These are phyloP conservation scores for Colletotrichum sp. DNA, from an alignment of 2,329 filamentous ascomycete genomes.

Conservation along the genomic window DNA sequence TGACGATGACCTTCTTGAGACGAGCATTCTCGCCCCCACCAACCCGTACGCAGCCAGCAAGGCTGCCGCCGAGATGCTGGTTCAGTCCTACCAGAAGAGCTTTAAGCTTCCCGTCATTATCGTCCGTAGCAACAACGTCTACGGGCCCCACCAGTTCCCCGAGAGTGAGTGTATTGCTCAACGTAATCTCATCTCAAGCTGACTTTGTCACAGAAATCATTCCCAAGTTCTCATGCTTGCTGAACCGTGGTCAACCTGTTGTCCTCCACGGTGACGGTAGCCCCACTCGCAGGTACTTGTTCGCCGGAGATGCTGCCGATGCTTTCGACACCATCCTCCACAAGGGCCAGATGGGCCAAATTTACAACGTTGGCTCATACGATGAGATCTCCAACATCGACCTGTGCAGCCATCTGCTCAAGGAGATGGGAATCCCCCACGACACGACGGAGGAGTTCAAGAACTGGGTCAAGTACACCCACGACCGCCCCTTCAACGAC, in stretches of 20 bases:
- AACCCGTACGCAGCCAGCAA: constrained; percentile 85
- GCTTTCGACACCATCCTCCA: constrained; percentile 86
- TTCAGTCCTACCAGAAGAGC: constrained; percentile 85
- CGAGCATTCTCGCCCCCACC: constrained; percentile 77
- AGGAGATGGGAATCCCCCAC: constrained; percentile 63
- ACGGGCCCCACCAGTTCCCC: constrained; percentile 83
- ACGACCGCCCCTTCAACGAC: constrained; percentile 82
- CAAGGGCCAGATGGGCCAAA: constrained; percentile 74
- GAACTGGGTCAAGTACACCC: constrained; percentile 75
- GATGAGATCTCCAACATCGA: constrained; percentile 80
- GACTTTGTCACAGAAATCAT: constrained; percentile 70
- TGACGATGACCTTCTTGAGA: constrained; percentile 74
- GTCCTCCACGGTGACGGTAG: constrained; percentile 79
- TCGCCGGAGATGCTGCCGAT: constrained; percentile 79
- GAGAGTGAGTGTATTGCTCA: constrained; percentile 66
- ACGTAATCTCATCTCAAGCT: background rate
- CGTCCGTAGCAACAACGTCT: constrained; percentile 84
- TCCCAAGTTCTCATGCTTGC: constrained; percentile 78
- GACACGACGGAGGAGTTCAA: constrained; percentile 57
- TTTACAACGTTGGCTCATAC: constrained; percentile 82
- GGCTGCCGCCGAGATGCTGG: constrained; percentile 83
- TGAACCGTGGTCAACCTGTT: constrained; percentile 70
- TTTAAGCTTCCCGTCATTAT: constrained; percentile 83
- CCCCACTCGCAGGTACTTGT: constrained; percentile 78
- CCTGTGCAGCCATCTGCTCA: constrained; percentile 69